phyloP scores from a whole-genome alignment of 2,329 filamentous ascomycete genomes.

The Geosmithia putterillii region DNA sequence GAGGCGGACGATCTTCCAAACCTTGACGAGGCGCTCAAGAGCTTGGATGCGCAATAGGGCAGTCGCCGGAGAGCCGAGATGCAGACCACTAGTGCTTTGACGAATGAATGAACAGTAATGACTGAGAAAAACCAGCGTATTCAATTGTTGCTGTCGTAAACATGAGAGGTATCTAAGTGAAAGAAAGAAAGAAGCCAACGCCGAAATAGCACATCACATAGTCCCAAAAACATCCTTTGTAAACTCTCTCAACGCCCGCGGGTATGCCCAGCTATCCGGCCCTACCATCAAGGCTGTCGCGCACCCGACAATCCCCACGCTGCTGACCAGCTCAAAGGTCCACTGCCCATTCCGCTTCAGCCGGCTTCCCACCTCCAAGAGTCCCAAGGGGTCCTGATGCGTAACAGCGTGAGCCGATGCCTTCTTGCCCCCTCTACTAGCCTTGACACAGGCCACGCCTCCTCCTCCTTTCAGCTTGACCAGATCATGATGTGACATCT shows the following conservation, averaged over 20 bases:
- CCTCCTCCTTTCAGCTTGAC: neutral
- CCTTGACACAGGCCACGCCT: neutral
- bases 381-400: constrained; percentile 65
- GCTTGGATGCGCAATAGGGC: neutral
- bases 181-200: neutral
- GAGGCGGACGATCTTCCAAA: constrained; percentile 18
- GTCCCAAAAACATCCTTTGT: constrained; percentile 1
- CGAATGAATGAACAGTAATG: too few relatives aligned
- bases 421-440: neutral
- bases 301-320: constrained; percentile 62
- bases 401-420: neutral
- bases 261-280: constrained; percentile 1
- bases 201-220: neutral
- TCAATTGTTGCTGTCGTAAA: neutral
- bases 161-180: neutral
- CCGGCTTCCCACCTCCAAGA: constrained; percentile 57
- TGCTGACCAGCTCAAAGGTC: constrained; percentile 61
- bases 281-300: constrained; percentile 44
- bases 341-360: constrained; percentile 53
- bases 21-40: constrained; percentile 12
- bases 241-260: neutral
- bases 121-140: too few relatives aligned
- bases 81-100: too few relatives aligned
- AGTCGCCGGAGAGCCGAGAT: neutral
- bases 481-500: neutral